Evolutionary conservation across 1,284 basidiomycete species (phyloP).

Genomic region (Fomitopsis schrenkii): DNA sequence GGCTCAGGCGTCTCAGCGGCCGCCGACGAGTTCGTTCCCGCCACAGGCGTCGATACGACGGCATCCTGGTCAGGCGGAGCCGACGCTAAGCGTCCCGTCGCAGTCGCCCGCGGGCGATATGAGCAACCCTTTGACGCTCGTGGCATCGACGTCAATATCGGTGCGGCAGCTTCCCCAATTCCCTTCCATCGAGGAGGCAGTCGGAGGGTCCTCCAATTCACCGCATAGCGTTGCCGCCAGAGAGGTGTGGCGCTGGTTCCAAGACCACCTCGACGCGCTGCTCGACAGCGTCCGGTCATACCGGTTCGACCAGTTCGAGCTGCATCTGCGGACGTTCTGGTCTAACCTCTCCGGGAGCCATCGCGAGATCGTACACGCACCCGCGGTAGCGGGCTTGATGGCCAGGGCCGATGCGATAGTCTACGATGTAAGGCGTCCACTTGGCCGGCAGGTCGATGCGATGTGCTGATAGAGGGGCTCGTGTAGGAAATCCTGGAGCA

Average conservation of each 20-base stretch:
- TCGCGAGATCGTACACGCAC: constrained; percentile 81
- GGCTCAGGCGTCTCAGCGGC: constrained; percentile 63
- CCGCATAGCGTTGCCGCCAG: constrained; percentile 72
- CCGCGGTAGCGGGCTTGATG: constrained; percentile 83
- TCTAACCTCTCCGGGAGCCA: constrained; percentile 66
- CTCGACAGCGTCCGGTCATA: constrained; percentile 72
- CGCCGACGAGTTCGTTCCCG: constrained; percentile 51
- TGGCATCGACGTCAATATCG: constrained; percentile 48
- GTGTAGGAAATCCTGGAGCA: constrained; percentile 80
- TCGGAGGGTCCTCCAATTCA: constrained; percentile 67
- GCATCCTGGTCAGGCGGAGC: constrained; percentile 53
- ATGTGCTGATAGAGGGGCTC: background rate
- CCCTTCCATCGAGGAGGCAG: constrained; percentile 80
- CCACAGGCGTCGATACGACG: constrained; percentile 72
- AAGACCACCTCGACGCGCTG: constrained; percentile 76
- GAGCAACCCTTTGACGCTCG: constrained; percentile 41
- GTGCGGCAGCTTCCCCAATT: constrained; percentile 76
- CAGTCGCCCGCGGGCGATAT: constrained; percentile 48
- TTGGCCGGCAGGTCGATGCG: constrained; percentile 2
- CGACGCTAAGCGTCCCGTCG: constrained; percentile 42
- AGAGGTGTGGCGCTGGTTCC: constrained; percentile 85
- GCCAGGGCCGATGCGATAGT: constrained; percentile 84
- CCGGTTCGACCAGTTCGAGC: constrained; percentile 84
- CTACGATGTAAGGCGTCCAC: constrained; percentile 63
- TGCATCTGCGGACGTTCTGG: constrained; percentile 82